Evolutionary conservation across 495 filamentous ascomycete species (phyloP).

Genomic region (Elasticomyces elasticus): DNA sequence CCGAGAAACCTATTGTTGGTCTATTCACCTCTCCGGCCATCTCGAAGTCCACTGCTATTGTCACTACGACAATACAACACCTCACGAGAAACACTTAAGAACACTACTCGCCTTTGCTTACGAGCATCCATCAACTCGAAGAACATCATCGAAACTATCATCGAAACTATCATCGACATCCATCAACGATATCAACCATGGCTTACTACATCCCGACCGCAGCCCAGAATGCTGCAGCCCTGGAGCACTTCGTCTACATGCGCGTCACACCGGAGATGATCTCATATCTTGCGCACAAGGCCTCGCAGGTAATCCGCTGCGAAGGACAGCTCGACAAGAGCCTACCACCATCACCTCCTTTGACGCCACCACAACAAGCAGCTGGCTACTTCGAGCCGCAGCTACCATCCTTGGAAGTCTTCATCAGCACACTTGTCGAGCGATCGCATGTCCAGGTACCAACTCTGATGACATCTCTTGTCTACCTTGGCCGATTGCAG

Average conservation of each 20-base stretch:
- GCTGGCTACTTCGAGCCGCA: conserved; percentile 35
- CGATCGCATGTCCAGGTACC: conserved; percentile 94
- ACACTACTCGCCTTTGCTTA: neutral
- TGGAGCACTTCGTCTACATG: conserved; percentile 78
- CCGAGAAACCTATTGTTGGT: conserved; percentile 11
- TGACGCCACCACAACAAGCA: conserved; percentile 52
- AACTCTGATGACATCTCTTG: conserved; percentile 89
- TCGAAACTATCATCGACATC: neutral
- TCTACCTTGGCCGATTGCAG: conserved; percentile 80
- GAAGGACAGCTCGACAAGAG: conserved; percentile 51
- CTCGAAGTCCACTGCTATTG: conserved; percentile 14
- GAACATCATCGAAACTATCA: neutral
- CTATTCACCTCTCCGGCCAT: conserved; percentile 4
- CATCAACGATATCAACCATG: conserved; percentile 26
- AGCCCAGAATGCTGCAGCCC: conserved; percentile 62
- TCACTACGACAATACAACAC: conserved; percentile 10
- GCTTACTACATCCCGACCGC: conserved; percentile 31
- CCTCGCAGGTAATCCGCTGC: conserved; percentile 82
- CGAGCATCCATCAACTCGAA: neutral
- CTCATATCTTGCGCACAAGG: conserved; percentile 68
- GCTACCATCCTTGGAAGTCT: conserved; percentile 72
- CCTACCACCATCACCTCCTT: conserved; percentile 57
- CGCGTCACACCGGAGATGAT: conserved; percentile 82
- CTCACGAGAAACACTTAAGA: neutral
- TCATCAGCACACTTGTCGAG: conserved; percentile 82